Percentiles rank a stretch among this genome's conserved stretches.
These are phyloP conservation scores for Golubevia sp. DNA, from an alignment of 1,284 basidiomycete species.

Conservation along the genomic window DNA sequence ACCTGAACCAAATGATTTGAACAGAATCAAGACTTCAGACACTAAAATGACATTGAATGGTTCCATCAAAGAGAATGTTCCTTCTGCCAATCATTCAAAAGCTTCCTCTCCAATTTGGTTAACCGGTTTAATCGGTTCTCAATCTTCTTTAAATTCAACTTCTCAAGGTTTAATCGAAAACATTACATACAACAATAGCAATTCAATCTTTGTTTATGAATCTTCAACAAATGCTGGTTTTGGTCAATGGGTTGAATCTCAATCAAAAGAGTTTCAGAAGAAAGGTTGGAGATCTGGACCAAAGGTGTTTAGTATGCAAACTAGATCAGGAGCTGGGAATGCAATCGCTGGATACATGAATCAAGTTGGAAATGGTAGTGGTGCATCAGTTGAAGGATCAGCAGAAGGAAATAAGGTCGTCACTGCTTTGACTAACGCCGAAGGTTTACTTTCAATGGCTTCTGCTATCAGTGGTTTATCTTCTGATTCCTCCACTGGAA, in stretches of 20 bases:
- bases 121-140: constrained; percentile 24
- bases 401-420: constrained; percentile 29
- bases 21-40: constrained; percentile 33
- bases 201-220: constrained; percentile 58
- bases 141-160: constrained; percentile 17
- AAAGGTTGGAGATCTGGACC: constrained; percentile 33
- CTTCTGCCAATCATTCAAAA: constrained; percentile 18
- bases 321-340: constrained; percentile 24
- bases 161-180: constrained; percentile 46
- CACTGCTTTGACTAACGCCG: constrained; percentile 52
- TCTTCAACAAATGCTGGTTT: constrained; percentile 47
- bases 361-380: constrained; percentile 27
- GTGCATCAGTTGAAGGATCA: constrained; percentile 8
- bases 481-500: not conserved
- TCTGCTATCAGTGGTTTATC: constrained; percentile 27
- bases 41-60: constrained; percentile 37
- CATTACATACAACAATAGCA: constrained; percentile 45
- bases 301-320: constrained; percentile 56
- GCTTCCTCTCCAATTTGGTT: constrained; percentile 37
- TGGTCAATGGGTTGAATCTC: constrained; percentile 45
- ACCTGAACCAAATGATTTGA: constrained; percentile 31
- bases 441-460: constrained; percentile 51
- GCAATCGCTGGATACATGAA: constrained; percentile 55
- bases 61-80: constrained; percentile 22
- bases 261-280: constrained; percentile 23